Conservation (phyloP, 441 rosid genomes). For the Syzygium malaccense region DNA sequence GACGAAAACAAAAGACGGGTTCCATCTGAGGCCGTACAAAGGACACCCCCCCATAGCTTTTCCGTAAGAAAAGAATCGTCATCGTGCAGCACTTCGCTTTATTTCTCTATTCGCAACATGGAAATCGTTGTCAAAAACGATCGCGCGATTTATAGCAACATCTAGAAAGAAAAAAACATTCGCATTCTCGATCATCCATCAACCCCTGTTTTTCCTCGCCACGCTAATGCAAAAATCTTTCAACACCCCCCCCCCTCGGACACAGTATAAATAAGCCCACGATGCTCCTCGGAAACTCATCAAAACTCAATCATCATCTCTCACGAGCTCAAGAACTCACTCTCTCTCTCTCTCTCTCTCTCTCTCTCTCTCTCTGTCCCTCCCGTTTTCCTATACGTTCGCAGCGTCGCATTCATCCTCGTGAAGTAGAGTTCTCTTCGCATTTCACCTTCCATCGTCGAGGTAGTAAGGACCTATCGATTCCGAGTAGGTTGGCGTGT, state of each 20-base stretch:
- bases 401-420: neutral
- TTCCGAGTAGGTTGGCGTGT: neutral
- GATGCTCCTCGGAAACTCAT: neutral
- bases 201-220: neutral
- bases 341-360: neutral
- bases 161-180: conserved; percentile 1
- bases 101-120: neutral
- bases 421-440: neutral
- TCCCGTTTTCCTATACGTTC: neutral
- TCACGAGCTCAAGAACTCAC: neutral
- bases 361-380: too few relatives aligned
- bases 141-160: neutral
- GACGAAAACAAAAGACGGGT: neutral
- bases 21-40: neutral
- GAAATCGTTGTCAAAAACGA: neutral
- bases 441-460: neutral
- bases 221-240: neutral
- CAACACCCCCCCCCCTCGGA: neutral
- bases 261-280: conserved; percentile 22
- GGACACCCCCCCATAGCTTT: neutral
- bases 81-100: neutral
- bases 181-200: conserved; percentile 17
- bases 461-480: neutral
- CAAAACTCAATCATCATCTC: conserved; percentile 1
- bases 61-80: conserved; percentile 15